Conservation (phyloP, 179 eudicot genomes). For the Vitellaria paradoxa region DNA sequence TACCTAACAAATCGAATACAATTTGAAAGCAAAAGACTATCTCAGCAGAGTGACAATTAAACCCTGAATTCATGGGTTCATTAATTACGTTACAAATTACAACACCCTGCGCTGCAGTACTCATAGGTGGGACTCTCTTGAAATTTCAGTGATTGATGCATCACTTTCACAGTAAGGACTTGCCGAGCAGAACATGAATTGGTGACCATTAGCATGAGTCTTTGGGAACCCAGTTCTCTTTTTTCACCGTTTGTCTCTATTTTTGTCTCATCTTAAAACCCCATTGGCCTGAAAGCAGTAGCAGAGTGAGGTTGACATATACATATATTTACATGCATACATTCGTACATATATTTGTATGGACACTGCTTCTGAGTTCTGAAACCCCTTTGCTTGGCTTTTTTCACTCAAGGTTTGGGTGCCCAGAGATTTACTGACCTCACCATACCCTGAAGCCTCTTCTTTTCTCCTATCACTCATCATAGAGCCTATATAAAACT, state of each 20-base stretch:
- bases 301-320: slow-evolving; percentile 5
- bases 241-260: background rate
- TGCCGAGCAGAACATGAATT: background rate
- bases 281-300: background rate
- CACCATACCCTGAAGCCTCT: no score
- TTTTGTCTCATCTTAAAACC: slow-evolving; percentile 10
- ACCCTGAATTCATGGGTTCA: no score
- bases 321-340: no score
- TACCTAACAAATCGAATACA: no score
- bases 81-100: no score
- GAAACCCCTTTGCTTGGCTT: background rate
- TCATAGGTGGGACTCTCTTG: background rate
- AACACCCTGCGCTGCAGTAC: no score
- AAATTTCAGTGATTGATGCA: background rate
- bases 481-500: no score
- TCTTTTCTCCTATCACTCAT: no score
- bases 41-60: no score
- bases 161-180: slow-evolving; percentile 1
- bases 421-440: background rate
- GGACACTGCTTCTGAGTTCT: background rate
- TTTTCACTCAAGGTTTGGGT: background rate
- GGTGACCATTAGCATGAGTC: no score
- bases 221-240: background rate
- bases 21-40: no score
- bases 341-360: no score